Percentiles rank a stretch among this genome's conserved stretches.
These are phyloP conservation scores for Colletotrichum ledebouriae DNA, from an alignment of 2,329 filamentous ascomycete genomes.

Conservation along the genomic window DNA sequence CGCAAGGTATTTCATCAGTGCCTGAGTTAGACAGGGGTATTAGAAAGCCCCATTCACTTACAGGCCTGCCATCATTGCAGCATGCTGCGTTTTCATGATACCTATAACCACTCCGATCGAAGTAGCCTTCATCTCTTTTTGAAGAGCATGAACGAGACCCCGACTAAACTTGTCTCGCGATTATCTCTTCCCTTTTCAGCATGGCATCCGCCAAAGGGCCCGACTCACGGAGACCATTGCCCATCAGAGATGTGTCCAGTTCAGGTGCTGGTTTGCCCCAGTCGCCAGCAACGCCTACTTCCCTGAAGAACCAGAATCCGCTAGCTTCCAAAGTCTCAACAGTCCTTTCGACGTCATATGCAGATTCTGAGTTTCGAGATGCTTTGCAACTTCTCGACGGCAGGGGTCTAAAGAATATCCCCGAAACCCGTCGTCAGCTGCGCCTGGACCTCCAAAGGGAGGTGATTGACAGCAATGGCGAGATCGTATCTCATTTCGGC, in stretches of 20 bases:
- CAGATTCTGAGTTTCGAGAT: slow-evolving; percentile 91
- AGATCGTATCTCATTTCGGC: slow-evolving; percentile 89
- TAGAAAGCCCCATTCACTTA: background rate
- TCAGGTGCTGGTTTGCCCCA: slow-evolving; percentile 17
- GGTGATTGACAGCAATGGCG: slow-evolving; percentile 91
- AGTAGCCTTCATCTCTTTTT: background rate
- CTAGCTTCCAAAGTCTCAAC: slow-evolving; percentile 85
- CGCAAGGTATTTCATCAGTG: background rate
- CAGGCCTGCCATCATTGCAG: background rate
- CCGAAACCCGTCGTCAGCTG: slow-evolving; percentile 82
- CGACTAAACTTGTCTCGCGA: background rate
- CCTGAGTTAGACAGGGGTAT: background rate
- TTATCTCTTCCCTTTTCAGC: background rate
- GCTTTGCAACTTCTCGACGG: slow-evolving; percentile 83
- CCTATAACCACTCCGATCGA: background rate
- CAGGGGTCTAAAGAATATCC: slow-evolving; percentile 77
- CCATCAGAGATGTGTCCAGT: slow-evolving; percentile 37
- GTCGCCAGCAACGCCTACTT: slow-evolving; percentile 47
- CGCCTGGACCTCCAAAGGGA: slow-evolving; percentile 90
- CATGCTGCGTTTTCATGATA: background rate
- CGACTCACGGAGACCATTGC: slow-evolving; percentile 20
- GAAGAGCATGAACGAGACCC: background rate
- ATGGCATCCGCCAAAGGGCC: slow-evolving; percentile 27
- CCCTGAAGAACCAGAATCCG: slow-evolving; percentile 68
- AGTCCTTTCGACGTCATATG: slow-evolving; percentile 91